These are phyloP conservation scores for Pyrenophora teres DNA, from an alignment of 2,329 filamentous ascomycete species.

Conservation along the genomic window DNA sequence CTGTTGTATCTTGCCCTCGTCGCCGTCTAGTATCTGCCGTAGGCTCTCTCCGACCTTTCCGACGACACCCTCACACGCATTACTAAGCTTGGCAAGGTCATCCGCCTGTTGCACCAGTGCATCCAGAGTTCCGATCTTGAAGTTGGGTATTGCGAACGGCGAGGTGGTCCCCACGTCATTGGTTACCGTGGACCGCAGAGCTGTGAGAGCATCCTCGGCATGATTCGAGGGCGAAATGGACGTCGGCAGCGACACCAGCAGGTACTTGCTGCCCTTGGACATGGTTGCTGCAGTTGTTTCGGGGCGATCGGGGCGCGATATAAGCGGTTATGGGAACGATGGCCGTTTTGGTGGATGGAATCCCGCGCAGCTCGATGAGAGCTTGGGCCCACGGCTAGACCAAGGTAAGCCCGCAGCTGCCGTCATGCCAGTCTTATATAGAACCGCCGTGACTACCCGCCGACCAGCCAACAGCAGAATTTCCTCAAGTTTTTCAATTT, in stretches of 20 bases:
- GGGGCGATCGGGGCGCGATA: constrained; percentile 21
- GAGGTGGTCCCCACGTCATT: constrained; percentile 75
- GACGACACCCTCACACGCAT: constrained; percentile 78
- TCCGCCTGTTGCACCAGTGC: constrained; percentile 95
- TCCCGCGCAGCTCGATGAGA: constrained; percentile 12
- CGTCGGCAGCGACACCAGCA: constrained; percentile 86
- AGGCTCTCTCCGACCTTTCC: constrained; percentile 87
- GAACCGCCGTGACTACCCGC: constrained; percentile 24
- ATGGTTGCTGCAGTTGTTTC: constrained; percentile 36
- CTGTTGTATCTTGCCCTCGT: constrained; percentile 78
- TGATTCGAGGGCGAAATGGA: constrained; percentile 82
- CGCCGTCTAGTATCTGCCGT: constrained; percentile 78
- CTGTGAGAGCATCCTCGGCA: constrained; percentile 77
- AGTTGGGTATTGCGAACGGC: constrained; percentile 83
- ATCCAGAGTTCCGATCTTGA: constrained; percentile 97
- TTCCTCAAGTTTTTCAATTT: constrained; percentile 4
- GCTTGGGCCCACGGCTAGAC: constrained; percentile 20
- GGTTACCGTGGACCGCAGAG: constrained; percentile 72
- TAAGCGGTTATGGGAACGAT: constrained; percentile 22
- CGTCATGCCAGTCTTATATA: constrained; percentile 26
- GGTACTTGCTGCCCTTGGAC: constrained; percentile 67
- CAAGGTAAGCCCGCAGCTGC: constrained; percentile 15
- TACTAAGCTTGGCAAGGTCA: constrained; percentile 86
- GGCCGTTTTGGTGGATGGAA: constrained; percentile 25
- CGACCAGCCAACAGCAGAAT: constrained; percentile 4